These are phyloP conservation scores for Rhizopus arrhizus DNA, from an alignment of 371 early-diverging fungal species.

Conservation along the genomic window DNA sequence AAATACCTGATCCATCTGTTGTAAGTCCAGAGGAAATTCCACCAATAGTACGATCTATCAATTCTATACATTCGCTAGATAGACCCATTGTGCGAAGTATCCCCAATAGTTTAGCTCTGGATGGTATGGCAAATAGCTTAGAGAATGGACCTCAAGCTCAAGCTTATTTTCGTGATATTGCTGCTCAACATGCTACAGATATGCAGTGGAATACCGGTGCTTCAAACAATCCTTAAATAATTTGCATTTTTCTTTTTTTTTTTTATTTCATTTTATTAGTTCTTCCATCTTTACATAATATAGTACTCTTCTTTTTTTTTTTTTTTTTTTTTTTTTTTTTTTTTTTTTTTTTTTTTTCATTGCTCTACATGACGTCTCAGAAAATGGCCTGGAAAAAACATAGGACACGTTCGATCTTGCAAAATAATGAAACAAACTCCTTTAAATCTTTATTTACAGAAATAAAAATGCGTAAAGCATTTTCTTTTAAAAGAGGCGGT, in stretches of 20 bases:
- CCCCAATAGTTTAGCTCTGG: constrained; percentile 39
- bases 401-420: too few relatives aligned
- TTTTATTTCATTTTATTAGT: neutral
- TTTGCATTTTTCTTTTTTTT: neutral
- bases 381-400: too few relatives aligned
- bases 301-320: constrained; percentile 1
- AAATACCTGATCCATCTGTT: constrained; percentile 5
- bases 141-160: constrained; percentile 44
- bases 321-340: neutral
- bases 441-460: neutral
- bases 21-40: constrained; percentile 17
- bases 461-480: too few relatives aligned
- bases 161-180: constrained; percentile 45
- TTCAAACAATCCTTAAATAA: neutral
- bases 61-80: constrained; percentile 35
- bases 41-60: constrained; percentile 25
- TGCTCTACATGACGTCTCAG: too few relatives aligned
- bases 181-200: constrained; percentile 38
- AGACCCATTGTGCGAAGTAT: constrained; percentile 41
- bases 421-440: neutral
- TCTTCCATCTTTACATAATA: neutral
- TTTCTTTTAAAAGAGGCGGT: too few relatives aligned
- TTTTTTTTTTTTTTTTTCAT: neutral
- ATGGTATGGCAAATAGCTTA: constrained; percentile 37
- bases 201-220: constrained; percentile 20